Conservation (phyloP, 805 yeast species). For the Monosporozyma servazzii region DNA sequence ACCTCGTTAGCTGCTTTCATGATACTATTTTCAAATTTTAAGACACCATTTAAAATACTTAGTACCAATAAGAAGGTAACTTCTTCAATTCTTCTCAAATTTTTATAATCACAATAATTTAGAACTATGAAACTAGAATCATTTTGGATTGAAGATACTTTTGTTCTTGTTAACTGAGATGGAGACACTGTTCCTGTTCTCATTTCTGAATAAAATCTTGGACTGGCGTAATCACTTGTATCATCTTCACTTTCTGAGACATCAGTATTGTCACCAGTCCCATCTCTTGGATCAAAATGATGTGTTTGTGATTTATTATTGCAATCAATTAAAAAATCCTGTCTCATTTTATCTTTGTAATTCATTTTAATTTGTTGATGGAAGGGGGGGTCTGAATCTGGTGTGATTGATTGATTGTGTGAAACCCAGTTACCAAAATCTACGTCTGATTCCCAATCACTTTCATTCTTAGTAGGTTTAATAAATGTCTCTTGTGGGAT, state of each 20-base stretch:
- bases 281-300: neutral
- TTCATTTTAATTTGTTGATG: neutral
- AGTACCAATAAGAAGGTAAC: neutral
- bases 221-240: neutral
- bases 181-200: neutral
- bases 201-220: neutral
- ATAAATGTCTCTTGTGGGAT: neutral
- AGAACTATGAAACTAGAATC: neutral
- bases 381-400: neutral
- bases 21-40: neutral
- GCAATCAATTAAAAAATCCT: neutral
- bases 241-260: neutral
- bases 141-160: neutral
- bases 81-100: neutral
- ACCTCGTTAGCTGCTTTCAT: neutral
- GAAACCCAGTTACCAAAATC: neutral
- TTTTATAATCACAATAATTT: neutral
- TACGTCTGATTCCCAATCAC: conserved; percentile 1
- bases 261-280: neutral
- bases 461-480: neutral
- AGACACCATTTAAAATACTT: neutral
- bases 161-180: neutral
- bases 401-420: neutral
- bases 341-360: neutral
- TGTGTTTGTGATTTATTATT: neutral